Evolutionary conservation across 1,139 yeast genomes (phyloP).

Genomic region (Protomyces lactucae-debilis): DNA sequence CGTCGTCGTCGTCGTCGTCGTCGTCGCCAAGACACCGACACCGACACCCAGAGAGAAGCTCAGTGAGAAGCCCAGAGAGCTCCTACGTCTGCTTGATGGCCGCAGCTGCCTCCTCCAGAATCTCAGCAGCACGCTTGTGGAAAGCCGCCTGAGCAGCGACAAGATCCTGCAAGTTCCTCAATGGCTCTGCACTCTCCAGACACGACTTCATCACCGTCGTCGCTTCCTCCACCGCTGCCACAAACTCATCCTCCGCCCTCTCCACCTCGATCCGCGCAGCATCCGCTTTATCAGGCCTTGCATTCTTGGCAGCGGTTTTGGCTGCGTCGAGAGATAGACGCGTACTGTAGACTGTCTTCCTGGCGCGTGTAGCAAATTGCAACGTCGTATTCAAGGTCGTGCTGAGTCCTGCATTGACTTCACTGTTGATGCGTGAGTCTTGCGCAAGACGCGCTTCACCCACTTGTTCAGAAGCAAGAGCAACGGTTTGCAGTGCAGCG

Average conservation of each 20-base stretch:
- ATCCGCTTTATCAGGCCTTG: conserved; percentile 57
- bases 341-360: conserved; percentile 72
- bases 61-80: not conserved
- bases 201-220: conserved; percentile 79
- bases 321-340: conserved; percentile 78
- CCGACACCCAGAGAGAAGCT: no score
- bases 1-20: not conserved
- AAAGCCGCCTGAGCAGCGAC: conserved; percentile 77
- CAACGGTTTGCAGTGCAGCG: conserved; percentile 49
- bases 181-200: conserved; percentile 66
- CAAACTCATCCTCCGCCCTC: conserved; percentile 83
- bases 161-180: conserved; percentile 64
- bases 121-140: conserved; percentile 70
- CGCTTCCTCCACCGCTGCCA: conserved; percentile 86
- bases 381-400: conserved; percentile 62
- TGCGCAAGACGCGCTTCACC: conserved; percentile 83
- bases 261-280: conserved; percentile 74
- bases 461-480: conserved; percentile 57
- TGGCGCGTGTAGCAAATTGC: conserved; percentile 62
- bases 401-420: conserved; percentile 64
- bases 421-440: conserved; percentile 64
- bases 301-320: conserved; percentile 60
- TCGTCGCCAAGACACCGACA: not conserved
- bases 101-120: conserved; percentile 40
- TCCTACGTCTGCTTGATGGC: not conserved